A percentile compares a stretch with the other conserved stretches of the same genome.
These are phyloP conservation scores for Polyporus tsugae DNA, from an alignment of 1,284 basidiomycete species.

Conservation along the genomic window DNA sequence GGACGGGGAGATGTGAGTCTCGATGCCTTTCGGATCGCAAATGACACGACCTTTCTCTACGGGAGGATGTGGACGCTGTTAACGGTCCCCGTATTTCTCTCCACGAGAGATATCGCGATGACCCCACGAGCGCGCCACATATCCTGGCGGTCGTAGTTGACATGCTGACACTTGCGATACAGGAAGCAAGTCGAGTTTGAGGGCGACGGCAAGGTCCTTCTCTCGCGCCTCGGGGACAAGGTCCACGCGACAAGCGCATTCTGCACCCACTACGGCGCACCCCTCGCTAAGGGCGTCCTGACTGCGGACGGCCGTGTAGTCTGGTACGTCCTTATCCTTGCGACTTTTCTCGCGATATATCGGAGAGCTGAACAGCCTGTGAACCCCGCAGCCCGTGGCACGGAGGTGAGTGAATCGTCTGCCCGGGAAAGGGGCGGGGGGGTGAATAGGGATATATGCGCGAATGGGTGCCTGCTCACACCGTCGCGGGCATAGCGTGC, in stretches of 20 bases:
- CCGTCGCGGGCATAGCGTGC: conserved; percentile 68
- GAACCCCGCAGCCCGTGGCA: conserved; percentile 80
- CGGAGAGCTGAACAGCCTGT: conserved; percentile 10
- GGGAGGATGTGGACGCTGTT: neutral
- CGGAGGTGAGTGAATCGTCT: conserved; percentile 64
- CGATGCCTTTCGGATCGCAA: neutral
- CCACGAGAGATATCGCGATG: neutral
- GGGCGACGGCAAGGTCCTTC: conserved; percentile 79
- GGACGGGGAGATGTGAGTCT: conserved; percentile 79
- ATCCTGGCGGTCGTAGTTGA: neutral
- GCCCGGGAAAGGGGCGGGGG: neutral
- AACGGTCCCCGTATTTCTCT: neutral
- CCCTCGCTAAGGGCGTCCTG: conserved; percentile 85
- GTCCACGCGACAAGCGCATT: conserved; percentile 84
- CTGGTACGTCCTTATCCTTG: conserved; percentile 58
- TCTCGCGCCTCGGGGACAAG: conserved; percentile 81
- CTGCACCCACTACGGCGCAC: conserved; percentile 92
- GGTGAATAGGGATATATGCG: neutral
- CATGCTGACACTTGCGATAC: conserved; percentile 9
- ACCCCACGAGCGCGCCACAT: neutral
- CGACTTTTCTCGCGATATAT: neutral
- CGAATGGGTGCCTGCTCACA: conserved; percentile 10
- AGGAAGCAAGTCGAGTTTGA: conserved; percentile 88
- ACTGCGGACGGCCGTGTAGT: conserved; percentile 82
- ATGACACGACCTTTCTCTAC: neutral